Evolutionary conservation across 2,329 filamentous ascomycete species (phyloP), one percentile per base, ranked within the genome.

Genomic region (Orbilia javanica): DNA sequence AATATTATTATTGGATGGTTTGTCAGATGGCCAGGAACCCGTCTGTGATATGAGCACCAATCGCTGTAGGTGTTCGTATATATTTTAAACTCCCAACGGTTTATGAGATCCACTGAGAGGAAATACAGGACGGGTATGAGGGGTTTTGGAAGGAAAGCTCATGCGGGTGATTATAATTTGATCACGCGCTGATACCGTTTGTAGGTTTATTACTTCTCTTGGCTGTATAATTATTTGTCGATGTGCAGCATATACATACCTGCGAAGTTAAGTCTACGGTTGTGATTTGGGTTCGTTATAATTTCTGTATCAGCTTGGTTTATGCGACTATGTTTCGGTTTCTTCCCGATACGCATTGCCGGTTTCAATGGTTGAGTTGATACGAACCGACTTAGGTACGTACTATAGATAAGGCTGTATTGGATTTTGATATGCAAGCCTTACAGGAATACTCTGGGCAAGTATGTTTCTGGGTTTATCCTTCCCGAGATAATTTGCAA

Each of bases 361-460:
- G 39, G 39, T 36, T 10, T 11, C 34, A 36, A 7, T 36, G 34
- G 7, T n/a, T n/a, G n/a, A n/a, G n/a, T n/a, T n/a, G 13, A 13
- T 13, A 6, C 13, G 15, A 42, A n/a, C 6, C 20, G 44, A 25
- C 7, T 8, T 20, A 22, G 34, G 34, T 2, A 5, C 2, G n/a
- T 55, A 15, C 10, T 57, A 36, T 34, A 13, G 10, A 22, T 57
- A 57, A 60, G 55, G 55, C 55, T 42, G 15, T 31, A 31, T 60
- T 13, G 13, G n/a, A 8, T 10, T 25, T 13, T 60, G 8, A 8
- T 22, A 50, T 0, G 42, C 53, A 62, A 70, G 66, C 66, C 66
- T 70, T 70, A 70, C 66, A 70, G 66, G 66, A 70, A 34, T 36
- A 69, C 25, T 29, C 13, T 31, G 10, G 27, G 50, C 13, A 53